phyloP scores from a whole-genome alignment of 2,329 filamentous ascomycete genomes.

The Paradendryphiella salina region DNA sequence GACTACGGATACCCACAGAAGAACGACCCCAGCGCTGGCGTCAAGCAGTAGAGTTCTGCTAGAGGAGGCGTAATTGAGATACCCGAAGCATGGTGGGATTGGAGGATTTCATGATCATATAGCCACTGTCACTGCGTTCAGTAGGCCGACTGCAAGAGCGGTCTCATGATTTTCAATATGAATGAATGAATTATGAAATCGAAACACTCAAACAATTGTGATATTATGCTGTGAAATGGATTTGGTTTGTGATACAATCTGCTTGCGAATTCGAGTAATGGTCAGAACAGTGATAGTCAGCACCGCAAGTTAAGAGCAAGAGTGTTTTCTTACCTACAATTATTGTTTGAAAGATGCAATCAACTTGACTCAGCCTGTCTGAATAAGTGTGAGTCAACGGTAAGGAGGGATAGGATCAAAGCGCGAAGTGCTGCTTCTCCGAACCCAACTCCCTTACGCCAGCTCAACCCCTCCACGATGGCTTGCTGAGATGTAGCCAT shows the following conservation, averaged over 20 bases:
- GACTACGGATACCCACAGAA: slow-evolving; percentile 50
- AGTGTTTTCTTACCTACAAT: too few relatives aligned
- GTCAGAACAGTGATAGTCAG: too few relatives aligned
- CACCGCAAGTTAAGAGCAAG: too few relatives aligned
- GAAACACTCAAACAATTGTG: neutral
- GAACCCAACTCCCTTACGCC: neutral
- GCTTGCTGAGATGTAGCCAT: neutral
- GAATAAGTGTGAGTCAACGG: too few relatives aligned
- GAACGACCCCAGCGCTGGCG: slow-evolving; percentile 44
- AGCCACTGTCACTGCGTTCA: slow-evolving; percentile 17
- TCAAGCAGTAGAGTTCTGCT: slow-evolving; percentile 23
- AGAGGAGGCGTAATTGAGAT: slow-evolving; percentile 2
- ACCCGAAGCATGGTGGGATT: slow-evolving; percentile 8
- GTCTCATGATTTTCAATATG: slow-evolving; percentile 7
- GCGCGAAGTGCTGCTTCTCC: too few relatives aligned
- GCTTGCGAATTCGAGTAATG: neutral
- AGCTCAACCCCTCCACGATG: neutral
- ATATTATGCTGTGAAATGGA: neutral
- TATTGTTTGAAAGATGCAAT: too few relatives aligned
- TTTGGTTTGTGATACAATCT: neutral
- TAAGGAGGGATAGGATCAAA: too few relatives aligned
- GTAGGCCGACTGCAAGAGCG: slow-evolving; percentile 18
- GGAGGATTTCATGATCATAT: slow-evolving; percentile 7
- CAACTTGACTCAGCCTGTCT: too few relatives aligned
- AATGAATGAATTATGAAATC: slow-evolving; percentile 13